Evolutionary conservation across 2,329 filamentous ascomycete genomes (phyloP).

Genomic region (Ambrosiella beaveri): DNA sequence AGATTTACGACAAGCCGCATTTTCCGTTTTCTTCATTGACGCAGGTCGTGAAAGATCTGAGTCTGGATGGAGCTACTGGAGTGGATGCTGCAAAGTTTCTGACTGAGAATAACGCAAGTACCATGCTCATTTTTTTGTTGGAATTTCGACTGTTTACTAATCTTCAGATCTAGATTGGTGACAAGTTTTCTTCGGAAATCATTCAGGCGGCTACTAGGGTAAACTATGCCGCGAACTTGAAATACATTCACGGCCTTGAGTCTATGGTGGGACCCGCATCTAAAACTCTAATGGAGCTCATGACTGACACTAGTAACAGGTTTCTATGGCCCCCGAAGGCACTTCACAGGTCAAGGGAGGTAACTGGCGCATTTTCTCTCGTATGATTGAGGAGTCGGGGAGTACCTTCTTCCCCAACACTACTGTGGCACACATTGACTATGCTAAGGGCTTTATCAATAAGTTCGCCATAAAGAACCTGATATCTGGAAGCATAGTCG

Average conservation of each 20-base stretch:
- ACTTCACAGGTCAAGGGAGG: slow-evolving; percentile 65
- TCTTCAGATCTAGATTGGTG: slow-evolving; percentile 31
- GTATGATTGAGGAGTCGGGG: slow-evolving; percentile 51
- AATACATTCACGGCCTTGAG: slow-evolving; percentile 73
- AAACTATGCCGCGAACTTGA: slow-evolving; percentile 84
- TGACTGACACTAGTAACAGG: slow-evolving; percentile 22
- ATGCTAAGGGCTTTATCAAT: neutral
- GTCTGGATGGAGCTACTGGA: slow-evolving; percentile 46
- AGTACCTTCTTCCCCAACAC: slow-evolving; percentile 49
- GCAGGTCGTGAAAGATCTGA: slow-evolving; percentile 48
- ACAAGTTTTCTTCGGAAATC: slow-evolving; percentile 57
- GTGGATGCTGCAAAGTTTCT: slow-evolving; percentile 61
- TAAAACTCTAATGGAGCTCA: neutral
- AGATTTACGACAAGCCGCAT: slow-evolving; percentile 61
- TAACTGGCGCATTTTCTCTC: slow-evolving; percentile 88
- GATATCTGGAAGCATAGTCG: slow-evolving; percentile 19
- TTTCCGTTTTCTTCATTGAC: slow-evolving; percentile 75
- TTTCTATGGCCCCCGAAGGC: slow-evolving; percentile 77
- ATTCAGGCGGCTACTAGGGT: slow-evolving; percentile 83
- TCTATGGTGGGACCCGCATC: slow-evolving; percentile 42
- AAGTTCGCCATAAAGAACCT: slow-evolving; percentile 1
- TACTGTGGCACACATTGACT: slow-evolving; percentile 41
- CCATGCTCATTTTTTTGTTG: neutral
- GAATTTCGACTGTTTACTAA: neutral
- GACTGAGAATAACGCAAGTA: slow-evolving; percentile 37